phyloP scores from a whole-genome alignment of 768 basidiomycete species.

The Phaeolepiota aurea region DNA sequence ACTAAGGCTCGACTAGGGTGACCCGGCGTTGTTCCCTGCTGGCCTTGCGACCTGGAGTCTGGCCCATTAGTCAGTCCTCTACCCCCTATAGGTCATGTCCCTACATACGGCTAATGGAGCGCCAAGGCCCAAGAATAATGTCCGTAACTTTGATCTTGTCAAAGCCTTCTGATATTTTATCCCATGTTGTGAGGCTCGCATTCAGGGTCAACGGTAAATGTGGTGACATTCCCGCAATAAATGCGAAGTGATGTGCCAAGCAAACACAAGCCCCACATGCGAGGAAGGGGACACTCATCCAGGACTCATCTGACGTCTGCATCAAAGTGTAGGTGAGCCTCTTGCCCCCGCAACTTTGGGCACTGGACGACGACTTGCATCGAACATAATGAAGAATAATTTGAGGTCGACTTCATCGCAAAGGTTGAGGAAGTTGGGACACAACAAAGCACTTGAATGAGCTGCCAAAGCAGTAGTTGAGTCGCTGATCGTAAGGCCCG shows the following conservation, averaged over 20 bases:
- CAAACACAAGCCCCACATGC: constrained; percentile 23
- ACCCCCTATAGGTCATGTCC: no score
- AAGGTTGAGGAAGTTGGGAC: constrained; percentile 15
- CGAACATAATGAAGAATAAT: constrained; percentile 21
- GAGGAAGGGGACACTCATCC: constrained; percentile 18
- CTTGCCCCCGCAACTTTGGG: constrained; percentile 22
- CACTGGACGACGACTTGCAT: constrained; percentile 19
- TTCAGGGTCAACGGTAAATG: constrained; percentile 14
- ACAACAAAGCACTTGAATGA: constrained; percentile 22
- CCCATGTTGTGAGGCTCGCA: no score
- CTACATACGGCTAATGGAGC: no score
- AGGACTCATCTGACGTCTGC: constrained; percentile 24
- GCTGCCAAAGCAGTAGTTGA: constrained; percentile 23
- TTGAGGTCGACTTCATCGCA: constrained; percentile 17
- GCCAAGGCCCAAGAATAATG: no score
- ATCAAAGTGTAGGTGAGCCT: constrained; percentile 8
- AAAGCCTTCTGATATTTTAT: no score
- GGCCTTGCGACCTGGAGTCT: no score
- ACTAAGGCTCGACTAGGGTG: no score
- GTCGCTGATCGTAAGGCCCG: constrained; percentile 29
- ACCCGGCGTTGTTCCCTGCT: no score
- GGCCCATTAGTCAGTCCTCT: no score
- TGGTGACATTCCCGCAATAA: constrained; percentile 21
- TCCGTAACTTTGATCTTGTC: no score
- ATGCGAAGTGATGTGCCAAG: constrained; percentile 27